Conservation (phyloP, 1,284 basidiomycete species). For the Sporisorium scitamineum region DNA sequence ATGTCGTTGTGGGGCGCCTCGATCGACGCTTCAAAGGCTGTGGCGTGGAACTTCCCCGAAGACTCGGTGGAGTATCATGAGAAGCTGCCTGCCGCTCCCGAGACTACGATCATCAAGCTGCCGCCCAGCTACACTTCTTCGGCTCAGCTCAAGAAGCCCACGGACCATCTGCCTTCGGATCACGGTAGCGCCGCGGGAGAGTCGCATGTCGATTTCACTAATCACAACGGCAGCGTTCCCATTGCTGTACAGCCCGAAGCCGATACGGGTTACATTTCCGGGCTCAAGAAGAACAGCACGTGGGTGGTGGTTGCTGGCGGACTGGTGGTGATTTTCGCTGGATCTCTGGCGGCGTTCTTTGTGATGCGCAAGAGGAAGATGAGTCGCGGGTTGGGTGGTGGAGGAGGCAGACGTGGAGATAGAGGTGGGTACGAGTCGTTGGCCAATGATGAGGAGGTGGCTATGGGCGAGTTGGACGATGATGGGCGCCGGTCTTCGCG, state of each 20-base stretch:
- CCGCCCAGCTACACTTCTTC: conserved; percentile 70
- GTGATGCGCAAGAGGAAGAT: conserved; percentile 75
- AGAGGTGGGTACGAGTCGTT: conserved; percentile 77
- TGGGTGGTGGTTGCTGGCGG: conserved; percentile 86
- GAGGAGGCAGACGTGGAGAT: conserved; percentile 24
- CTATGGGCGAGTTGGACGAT: conserved; percentile 65
- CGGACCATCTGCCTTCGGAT: conserved; percentile 85
- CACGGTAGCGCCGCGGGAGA: conserved; percentile 74
- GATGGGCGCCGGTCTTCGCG: conserved; percentile 26
- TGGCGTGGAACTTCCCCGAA: conserved; percentile 65
- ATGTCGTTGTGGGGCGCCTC: conserved; percentile 94
- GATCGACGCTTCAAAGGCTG: conserved; percentile 79
- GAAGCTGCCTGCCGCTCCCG: conserved; percentile 74
- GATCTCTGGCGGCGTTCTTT: conserved; percentile 75
- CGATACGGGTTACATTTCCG: conserved; percentile 88
- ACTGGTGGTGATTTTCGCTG: conserved; percentile 78
- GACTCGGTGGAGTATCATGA: conserved; percentile 60
- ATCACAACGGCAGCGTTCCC: conserved; percentile 62
- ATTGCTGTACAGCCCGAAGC: conserved; percentile 66
- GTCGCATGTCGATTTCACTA: conserved; percentile 68
- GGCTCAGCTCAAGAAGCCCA: conserved; percentile 77
- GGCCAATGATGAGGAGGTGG: conserved; percentile 75
- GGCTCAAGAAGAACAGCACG: conserved; percentile 79
- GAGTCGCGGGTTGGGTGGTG: conserved; percentile 64
- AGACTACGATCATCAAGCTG: conserved; percentile 54